Base-by-base conservation (phyloP, 2,329 filamentous ascomycete genomes). In the Stagonosporopsis cucurbitacearum region DNA sequence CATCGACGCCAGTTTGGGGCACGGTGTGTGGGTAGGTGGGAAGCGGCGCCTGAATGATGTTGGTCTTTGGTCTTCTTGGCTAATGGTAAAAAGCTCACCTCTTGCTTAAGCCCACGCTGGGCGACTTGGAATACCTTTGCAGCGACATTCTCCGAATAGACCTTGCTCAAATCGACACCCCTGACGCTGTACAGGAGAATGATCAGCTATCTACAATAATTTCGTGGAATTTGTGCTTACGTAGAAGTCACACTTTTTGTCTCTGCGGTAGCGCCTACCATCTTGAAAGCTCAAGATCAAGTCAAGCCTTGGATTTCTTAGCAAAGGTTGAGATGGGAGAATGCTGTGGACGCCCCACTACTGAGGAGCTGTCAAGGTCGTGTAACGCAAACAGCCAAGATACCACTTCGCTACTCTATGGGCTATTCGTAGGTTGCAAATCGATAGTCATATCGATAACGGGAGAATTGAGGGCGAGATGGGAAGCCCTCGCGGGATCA, bases 61-160 rank as follows among this genome's bases (percentile, higher is more conserved):
- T 17, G 28, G 33, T 33, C 2, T 2, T 49, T 17, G 6, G 26
- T 6, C 11, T 33, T 26, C 2, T 25, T 6, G 12, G 15, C 22
- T 19, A 13, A 4, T n/a, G 22, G 4, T 2, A 30, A 5, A 15
- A 5, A 20, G 25, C 36, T 3, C 52, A 70, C 71, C 33, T 61
- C 26, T 50, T 67, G 60, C 26, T 68, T 69, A 0, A 68, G 30
- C 2, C 66, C 69, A 53, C 64, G 60, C 45, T 69, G 68, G 3
- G 72, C 71, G 20, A 73, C 72, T 58, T 74, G 72, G 4, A 72
- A 45, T 8, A 74, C 60, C 33, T 74, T 74, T 17, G 70, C 71
- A 32, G 54, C 48, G 0, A 68, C 64, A 45, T 68, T 74, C 41
- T 73, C 69, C 0, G 70, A 66, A 43, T 64, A 74, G 7, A 71